Conservation (phyloP, 2,329 filamentous ascomycete genomes). For the Harringtonia aguacate region DNA sequence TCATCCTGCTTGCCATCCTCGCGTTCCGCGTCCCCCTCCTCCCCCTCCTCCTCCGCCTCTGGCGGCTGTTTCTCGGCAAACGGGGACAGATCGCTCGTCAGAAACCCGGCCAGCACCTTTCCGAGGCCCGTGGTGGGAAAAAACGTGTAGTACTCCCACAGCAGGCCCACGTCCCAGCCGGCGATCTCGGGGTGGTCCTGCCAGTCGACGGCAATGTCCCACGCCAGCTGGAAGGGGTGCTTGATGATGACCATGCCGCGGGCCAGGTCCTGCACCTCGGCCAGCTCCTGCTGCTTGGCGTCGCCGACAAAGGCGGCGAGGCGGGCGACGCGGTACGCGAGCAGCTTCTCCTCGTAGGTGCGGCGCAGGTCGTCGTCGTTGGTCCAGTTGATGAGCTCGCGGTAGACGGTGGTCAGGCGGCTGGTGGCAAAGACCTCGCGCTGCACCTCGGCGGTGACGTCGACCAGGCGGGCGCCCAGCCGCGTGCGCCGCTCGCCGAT, state of each 20-base stretch:
- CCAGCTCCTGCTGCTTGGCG: conserved; percentile 59
- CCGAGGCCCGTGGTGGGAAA: conserved; percentile 78
- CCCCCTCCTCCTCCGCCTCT: conserved; percentile 7
- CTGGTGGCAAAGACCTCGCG: conserved; percentile 70
- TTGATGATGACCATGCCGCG: conserved; percentile 95
- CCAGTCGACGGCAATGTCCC: conserved; percentile 88
- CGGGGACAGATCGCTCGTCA: conserved; percentile 75
- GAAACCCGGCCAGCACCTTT: conserved; percentile 70
- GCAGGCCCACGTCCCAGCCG: conserved; percentile 67
- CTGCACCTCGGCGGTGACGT: conserved; percentile 81
- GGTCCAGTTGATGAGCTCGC: conserved; percentile 81
- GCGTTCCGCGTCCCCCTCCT: conserved; percentile 6
- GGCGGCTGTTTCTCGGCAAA: conserved; percentile 41
- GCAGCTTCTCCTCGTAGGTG: conserved; percentile 79
- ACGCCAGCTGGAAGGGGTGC: conserved; percentile 79
- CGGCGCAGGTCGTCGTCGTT: conserved; percentile 76
- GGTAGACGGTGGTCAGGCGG: conserved; percentile 69
- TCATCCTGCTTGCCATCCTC: neutral
- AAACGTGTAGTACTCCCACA: conserved; percentile 70
- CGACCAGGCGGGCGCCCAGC: conserved; percentile 70
- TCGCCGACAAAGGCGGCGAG: conserved; percentile 56
- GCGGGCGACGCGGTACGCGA: conserved; percentile 70
- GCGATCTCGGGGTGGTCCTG: conserved; percentile 63
- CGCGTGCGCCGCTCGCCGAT: conserved; percentile 83
- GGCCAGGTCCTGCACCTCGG: conserved; percentile 65